Evolutionary conservation across 169 alveolate species (phyloP).

Genomic region (Prorocentrum cordatum): DNA sequence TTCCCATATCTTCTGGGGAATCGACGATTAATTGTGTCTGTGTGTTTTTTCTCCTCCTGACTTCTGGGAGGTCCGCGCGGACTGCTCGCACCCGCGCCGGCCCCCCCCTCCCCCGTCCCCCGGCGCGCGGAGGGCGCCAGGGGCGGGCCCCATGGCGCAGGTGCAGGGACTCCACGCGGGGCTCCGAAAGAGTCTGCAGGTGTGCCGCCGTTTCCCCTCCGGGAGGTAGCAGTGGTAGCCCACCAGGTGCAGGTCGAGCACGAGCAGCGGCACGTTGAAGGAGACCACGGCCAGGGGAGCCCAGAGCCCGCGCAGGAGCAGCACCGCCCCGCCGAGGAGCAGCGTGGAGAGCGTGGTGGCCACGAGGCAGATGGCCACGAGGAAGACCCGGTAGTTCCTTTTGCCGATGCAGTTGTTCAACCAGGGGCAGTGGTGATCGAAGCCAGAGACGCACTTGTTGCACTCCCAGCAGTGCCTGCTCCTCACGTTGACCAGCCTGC

Average conservation of each 20-base stretch:
- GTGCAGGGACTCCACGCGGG: too few relatives aligned
- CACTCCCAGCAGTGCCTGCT: conserved; percentile 61
- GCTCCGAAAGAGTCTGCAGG: too few relatives aligned
- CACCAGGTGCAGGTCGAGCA: conserved; percentile 24
- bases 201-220: too few relatives aligned
- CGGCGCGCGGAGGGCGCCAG: too few relatives aligned
- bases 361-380: not conserved
- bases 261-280: conserved; percentile 1
- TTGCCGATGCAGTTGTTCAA: conserved; percentile 41
- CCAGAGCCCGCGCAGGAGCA: not conserved
- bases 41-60: too few relatives aligned
- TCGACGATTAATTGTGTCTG: too few relatives aligned
- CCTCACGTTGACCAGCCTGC: too few relatives aligned
- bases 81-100: too few relatives aligned
- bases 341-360: not conserved
- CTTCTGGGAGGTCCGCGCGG: too few relatives aligned
- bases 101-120: too few relatives aligned
- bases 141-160: too few relatives aligned
- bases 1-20: too few relatives aligned
- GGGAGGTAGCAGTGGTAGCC: conserved; percentile 6
- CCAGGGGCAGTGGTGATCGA: conserved; percentile 63
- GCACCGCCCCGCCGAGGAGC: not conserved
- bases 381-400: conserved; percentile 9
- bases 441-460: conserved; percentile 42
- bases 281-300: not conserved